Evolutionary conservation across 805 yeast genomes (phyloP), one percentile per base, ranked within the genome.

Genomic region (Lipomyces orientalis): DNA sequence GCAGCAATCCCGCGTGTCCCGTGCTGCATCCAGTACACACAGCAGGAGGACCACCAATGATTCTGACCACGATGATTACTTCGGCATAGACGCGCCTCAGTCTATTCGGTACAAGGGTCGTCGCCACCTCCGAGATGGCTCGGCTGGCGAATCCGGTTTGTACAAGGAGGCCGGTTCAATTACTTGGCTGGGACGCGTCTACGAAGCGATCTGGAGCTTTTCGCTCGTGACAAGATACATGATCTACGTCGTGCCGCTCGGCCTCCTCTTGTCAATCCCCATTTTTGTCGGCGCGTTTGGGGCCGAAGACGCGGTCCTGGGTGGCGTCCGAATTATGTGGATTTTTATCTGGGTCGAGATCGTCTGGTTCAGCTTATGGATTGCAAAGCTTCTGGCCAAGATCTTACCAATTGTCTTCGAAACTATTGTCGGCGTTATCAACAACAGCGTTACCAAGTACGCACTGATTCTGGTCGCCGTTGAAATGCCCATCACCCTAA

Each of bases 261-360:
- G 81, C 4, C 39, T 75, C 9, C 70, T 80, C 10, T 61, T 80
- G 62, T 79, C 80, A 56, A 69, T 80, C 35, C 82, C 82, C 0
- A 75, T 80, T 22, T 80, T 80, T 0, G 72, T 74, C 16, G 82
- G 81, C 35, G 81, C 81, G 4, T 79, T 79, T 76, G 77, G 71
- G 29, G 68, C 71, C 54, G 73, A 66, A 10, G 65, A 67, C n/a
- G 76, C 80, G 52, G 7, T 56, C 25, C 73, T 80, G 1, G 82
- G 82, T 31, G 67, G 74, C 35, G 75, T 77, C 9, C 73, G 78
- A 2, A 73, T 80, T 29, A 71, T 76, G 75, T 80, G 81, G 81
- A 66, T 80, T 34, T 80, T 80, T 66, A 77, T 80, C 54, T 80
- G 82, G 82, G 73, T 78, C 7, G 82, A 80, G 66, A 77, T 79